Evolutionary conservation across 495 filamentous ascomycete species (phyloP).

Genomic region (Staphylotrichum tortipilum): DNA sequence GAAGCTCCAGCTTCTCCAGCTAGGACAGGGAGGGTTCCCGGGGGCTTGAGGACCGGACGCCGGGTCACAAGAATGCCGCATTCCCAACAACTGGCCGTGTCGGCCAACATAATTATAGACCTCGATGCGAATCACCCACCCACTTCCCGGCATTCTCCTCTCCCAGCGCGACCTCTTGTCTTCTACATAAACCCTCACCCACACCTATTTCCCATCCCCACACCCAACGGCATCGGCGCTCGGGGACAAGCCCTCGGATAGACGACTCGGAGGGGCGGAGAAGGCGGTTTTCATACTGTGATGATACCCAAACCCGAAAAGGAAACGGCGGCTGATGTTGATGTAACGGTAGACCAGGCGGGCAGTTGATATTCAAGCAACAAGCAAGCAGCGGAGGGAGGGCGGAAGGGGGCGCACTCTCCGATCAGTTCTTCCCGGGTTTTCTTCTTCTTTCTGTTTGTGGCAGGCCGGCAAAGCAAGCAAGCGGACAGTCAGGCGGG

Average conservation of each 20-base stretch:
- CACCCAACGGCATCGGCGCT: no score
- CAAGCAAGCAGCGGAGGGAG: no score
- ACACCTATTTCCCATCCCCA: not conserved
- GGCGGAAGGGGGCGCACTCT: no score
- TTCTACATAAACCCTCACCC: no score
- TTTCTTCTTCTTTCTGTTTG: no score
- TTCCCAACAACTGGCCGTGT: not conserved
- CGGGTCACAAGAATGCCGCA: no score
- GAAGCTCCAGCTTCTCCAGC: slow-evolving; percentile 16
- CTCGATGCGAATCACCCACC: not conserved
- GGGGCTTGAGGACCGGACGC: not conserved
- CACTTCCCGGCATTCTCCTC: not conserved
- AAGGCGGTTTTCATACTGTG: not conserved
- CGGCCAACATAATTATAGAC: not conserved
- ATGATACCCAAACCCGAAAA: no score
- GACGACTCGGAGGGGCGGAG: not conserved
- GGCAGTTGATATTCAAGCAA: not conserved
- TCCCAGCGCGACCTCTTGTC: no score
- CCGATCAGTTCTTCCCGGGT: no score
- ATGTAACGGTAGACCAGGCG: not conserved
- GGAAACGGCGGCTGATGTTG: not conserved
- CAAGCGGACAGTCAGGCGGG: not conserved
- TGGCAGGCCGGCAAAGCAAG: no score
- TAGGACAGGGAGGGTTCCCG: not conserved
- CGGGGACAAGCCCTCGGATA: not conserved